Base-by-base conservation (phyloP, 805 yeast genomes). In the Sugiyamaella qingdaonensis region DNA sequence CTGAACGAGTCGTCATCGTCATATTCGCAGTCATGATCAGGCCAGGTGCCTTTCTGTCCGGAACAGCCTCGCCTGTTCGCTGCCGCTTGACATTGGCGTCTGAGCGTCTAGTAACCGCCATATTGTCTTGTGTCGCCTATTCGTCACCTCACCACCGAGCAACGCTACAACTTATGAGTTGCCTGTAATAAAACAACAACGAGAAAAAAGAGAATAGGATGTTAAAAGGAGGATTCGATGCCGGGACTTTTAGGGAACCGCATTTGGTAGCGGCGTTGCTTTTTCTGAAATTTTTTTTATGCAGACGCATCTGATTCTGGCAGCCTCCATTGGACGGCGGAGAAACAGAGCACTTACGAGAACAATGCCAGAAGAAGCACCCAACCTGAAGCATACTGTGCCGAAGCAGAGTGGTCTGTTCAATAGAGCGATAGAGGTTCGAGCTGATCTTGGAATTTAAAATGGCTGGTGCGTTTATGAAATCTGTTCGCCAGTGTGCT, bases 241-340 rank as follows among this genome's bases (percentile, higher is more conserved):
- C 24, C 43, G 24, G 43, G 5, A 14, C 5, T 39, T 39, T 39
- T 39, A 34, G 37, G 37, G 37, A 13, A 34, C 16, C 37, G 37
- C 16, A 34, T 34, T 14, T 39, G 29, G 29, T 24, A 92, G 81
- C 60, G 94, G 74, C 4, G 95, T 87, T 70, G 92, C 99, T 39
- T 39, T 39, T 39, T 39, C 43, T 39, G 43, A 39, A 39, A 39
- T 39, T 39, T 83, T 92, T 98, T 79, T 92, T 98, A 5, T 94
- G 86, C 51, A 92, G 74, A 63, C 87, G 97, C 59, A 92, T 85
- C 70, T 88, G 89, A 63, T 94, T 98, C 68, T 88, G 95, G 33
- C 90, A 85, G 54, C 98, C 99, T 13, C 97, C 85, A 64, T 87
- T 92, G 0, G 97, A 96, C 69, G 92, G 92, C 2, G 99, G 98